These are phyloP conservation scores for Podosphaera fusca DNA, from an alignment of 2,329 filamentous ascomycete species.

Conservation along the genomic window DNA sequence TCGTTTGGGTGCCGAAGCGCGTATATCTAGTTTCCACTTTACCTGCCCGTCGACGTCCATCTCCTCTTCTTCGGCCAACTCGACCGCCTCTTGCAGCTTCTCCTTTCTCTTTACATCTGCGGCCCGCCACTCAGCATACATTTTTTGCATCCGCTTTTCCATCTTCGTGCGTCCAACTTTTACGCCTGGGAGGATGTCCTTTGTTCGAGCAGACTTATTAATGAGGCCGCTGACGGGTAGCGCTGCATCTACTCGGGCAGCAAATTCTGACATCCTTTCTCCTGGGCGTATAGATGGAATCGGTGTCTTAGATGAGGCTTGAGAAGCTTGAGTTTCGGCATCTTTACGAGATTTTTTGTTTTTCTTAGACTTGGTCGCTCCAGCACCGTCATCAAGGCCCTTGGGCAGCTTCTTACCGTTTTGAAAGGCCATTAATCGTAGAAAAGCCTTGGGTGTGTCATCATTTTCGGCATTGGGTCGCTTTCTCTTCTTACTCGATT, in stretches of 20 bases:
- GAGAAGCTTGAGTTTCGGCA: slow-evolving; percentile 6
- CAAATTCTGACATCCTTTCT: slow-evolving; percentile 63
- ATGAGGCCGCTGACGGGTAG: slow-evolving; percentile 53
- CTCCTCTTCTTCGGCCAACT: slow-evolving; percentile 15
- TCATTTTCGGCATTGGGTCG: slow-evolving; percentile 26
- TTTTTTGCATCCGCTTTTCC: slow-evolving; percentile 60
- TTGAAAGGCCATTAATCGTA: slow-evolving; percentile 57
- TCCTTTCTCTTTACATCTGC: slow-evolving; percentile 30
- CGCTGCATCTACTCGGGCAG: slow-evolving; percentile 60
- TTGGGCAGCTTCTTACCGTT: slow-evolving; percentile 34
- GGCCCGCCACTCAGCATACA: slow-evolving; percentile 56
- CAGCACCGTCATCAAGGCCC: slow-evolving; percentile 49
- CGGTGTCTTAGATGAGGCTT: slow-evolving; percentile 13
- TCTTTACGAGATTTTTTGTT: slow-evolving; percentile 6
- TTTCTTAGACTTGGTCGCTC: slow-evolving; percentile 16
- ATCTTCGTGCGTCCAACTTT: slow-evolving; percentile 57
- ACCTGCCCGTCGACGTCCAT: slow-evolving; percentile 17
- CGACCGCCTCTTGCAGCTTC: slow-evolving; percentile 10
- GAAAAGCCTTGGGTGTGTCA: slow-evolving; percentile 76
- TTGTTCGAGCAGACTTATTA: slow-evolving; percentile 33
- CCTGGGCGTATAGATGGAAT: slow-evolving; percentile 56
- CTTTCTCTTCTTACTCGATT: slow-evolving; percentile 25
- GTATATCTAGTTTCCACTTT: slow-evolving; percentile 35
- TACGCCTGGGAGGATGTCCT: slow-evolving; percentile 38
- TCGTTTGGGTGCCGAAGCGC: slow-evolving; percentile 18